Conservation (phyloP, 805 yeast species). For the Teunomyces stri region DNA sequence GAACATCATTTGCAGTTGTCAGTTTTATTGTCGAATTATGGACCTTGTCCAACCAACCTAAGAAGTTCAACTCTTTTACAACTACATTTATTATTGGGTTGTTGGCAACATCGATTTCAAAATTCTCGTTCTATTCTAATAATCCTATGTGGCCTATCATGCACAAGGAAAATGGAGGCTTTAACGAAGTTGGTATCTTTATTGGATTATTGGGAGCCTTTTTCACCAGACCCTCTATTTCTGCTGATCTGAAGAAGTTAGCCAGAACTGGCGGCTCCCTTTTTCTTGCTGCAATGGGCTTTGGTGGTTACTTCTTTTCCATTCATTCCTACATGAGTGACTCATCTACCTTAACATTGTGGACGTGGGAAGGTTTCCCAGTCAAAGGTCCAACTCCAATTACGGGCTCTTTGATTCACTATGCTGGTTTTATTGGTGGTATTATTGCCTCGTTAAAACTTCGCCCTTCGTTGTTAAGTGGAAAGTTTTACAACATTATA, state of each 20-base stretch:
- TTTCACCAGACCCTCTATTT: constrained; percentile 47
- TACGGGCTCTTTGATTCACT: constrained; percentile 72
- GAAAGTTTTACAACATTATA: constrained; percentile 31
- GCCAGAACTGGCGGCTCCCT: constrained; percentile 40
- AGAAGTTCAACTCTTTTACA: constrained; percentile 43
- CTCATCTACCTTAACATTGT: constrained; percentile 78
- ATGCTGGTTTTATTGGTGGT: constrained; percentile 60
- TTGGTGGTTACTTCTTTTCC: constrained; percentile 74
- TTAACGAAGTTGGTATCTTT: constrained; percentile 65
- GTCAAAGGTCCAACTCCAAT: constrained; percentile 83
- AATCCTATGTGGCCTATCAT: constrained; percentile 97
- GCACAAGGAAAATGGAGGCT: constrained; percentile 83
- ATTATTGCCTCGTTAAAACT: constrained; percentile 23
- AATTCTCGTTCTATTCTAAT: constrained; percentile 74
- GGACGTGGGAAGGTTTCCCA: constrained; percentile 98
- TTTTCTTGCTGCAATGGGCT: constrained; percentile 58
- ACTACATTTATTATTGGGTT: constrained; percentile 70
- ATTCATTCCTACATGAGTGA: constrained; percentile 76
- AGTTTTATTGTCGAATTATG: constrained; percentile 56
- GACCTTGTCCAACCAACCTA: constrained; percentile 26
- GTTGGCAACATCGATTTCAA: constrained; percentile 67
- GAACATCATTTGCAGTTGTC: constrained; percentile 60
- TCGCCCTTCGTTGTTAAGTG: constrained; percentile 20
- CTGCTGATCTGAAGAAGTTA: constrained; percentile 7
- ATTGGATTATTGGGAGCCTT: constrained; percentile 63